These are phyloP conservation scores for Platanus orientalis DNA, from an alignment of 164 flowering plant genomes.

Conservation along the genomic window DNA sequence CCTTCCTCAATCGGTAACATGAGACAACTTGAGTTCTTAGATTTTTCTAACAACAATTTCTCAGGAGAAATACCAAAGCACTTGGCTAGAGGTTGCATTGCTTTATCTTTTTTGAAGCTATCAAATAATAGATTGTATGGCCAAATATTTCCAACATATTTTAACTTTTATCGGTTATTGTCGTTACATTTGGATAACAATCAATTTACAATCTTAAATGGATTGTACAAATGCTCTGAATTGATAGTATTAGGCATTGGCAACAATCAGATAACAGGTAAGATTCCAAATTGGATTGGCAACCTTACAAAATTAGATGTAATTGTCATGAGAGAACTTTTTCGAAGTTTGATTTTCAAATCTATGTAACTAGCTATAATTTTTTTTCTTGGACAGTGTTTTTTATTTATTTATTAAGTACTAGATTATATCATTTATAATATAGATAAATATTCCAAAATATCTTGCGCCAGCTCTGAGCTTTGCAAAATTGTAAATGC, in stretches of 20 bases:
- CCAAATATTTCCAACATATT: constrained; percentile 1
- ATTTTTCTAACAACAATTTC: neutral
- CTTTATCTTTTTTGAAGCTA: neutral
- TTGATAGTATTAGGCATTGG: neutral
- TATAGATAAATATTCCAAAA: too few relatives aligned
- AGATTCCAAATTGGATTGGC: constrained; percentile 14
- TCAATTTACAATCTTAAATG: neutral
- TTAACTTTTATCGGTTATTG: neutral
- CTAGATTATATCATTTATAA: too few relatives aligned
- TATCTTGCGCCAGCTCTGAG: too few relatives aligned
- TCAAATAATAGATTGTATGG: constrained; percentile 4
- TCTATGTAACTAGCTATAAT: too few relatives aligned
- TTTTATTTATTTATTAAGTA: too few relatives aligned
- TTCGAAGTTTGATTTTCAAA: too few relatives aligned
- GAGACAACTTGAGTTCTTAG: neutral
- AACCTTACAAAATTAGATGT: neutral
- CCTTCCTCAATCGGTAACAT: constrained; percentile 3
- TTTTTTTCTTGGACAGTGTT: too few relatives aligned
- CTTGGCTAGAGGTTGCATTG: neutral
- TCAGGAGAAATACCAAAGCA: constrained; percentile 1
- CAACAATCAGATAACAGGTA: neutral
- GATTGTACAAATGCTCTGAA: neutral
- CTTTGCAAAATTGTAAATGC: too few relatives aligned
- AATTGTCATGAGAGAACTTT: neutral
- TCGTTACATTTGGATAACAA: constrained; percentile 1